phyloP scores from a whole-genome alignment of 129 eudicot species.

The Escallonia herrerae region DNA sequence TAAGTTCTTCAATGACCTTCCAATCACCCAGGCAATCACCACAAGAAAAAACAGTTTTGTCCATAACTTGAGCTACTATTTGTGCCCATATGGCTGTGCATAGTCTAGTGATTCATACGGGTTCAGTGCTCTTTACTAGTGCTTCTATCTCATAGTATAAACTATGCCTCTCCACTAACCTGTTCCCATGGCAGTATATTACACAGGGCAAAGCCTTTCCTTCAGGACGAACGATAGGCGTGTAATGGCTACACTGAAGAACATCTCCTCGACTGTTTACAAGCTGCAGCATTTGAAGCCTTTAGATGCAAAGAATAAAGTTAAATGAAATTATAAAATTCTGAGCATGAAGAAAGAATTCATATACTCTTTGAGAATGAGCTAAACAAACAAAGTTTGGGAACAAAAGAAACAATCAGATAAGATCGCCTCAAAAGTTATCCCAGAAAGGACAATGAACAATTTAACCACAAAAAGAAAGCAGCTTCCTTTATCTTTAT shows the following conservation, averaged over 20 bases:
- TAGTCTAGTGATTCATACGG: too few relatives aligned
- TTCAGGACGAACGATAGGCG: slow-evolving; percentile 68
- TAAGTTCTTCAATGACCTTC: too few relatives aligned
- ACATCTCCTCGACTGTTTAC: slow-evolving; percentile 70
- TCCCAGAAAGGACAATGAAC: background rate
- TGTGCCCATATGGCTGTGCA: too few relatives aligned
- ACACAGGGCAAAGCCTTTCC: slow-evolving; percentile 86
- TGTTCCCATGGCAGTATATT: slow-evolving; percentile 97
- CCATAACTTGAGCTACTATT: background rate
- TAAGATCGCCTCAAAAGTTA: background rate
- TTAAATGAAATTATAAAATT: background rate
- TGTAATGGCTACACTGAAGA: slow-evolving; percentile 90
- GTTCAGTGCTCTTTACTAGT: too few relatives aligned
- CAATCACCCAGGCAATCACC: too few relatives aligned
- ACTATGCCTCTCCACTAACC: slow-evolving; percentile 32
- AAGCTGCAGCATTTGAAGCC: slow-evolving; percentile 40
- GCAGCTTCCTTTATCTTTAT: background rate
- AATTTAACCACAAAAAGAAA: background rate
- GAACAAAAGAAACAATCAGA: background rate
- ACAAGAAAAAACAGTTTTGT: background rate
- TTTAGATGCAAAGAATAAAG: background rate
- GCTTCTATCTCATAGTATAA: background rate
- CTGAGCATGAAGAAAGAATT: background rate
- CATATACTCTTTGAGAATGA: background rate
- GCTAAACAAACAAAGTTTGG: background rate